Conservation (phyloP, 108 stramenopile species). For the Pseudonitzschia pungens region DNA sequence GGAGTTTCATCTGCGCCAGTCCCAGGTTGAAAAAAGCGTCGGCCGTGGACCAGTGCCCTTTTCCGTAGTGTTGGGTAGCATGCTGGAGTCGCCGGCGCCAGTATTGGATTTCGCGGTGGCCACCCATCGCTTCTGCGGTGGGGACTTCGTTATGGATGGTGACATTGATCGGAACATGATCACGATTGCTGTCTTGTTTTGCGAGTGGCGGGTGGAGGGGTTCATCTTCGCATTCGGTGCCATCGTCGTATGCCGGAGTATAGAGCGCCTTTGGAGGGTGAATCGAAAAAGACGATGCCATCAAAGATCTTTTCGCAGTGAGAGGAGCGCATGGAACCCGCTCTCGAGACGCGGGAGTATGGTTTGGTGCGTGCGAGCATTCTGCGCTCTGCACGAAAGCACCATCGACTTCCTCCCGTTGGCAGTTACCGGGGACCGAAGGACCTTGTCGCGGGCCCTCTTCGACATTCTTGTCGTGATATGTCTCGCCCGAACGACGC, state of each 20-base stretch:
- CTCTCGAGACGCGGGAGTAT: too few species aligned
- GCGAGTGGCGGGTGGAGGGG: neutral
- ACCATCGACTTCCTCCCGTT: too few species aligned
- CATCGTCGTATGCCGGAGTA: constrained; percentile 3
- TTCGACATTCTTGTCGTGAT: too few species aligned
- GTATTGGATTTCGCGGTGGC: constrained; percentile 20
- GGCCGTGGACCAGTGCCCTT: constrained; percentile 6
- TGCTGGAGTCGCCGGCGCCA: constrained; percentile 9
- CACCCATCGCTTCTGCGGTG: neutral
- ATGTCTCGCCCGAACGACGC: too few species aligned
- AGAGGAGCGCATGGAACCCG: too few species aligned
- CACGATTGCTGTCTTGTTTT: neutral
- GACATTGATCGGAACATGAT: neutral
- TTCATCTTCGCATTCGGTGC: neutral
- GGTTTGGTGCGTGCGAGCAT: too few species aligned
- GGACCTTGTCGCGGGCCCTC: too few species aligned
- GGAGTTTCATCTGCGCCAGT: constrained; percentile 20
- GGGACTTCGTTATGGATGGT: neutral
- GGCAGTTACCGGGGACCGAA: too few species aligned
- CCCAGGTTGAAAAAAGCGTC: constrained; percentile 23
- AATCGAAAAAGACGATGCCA: too few species aligned
- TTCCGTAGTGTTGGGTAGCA: constrained; percentile 1
- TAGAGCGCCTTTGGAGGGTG: neutral
- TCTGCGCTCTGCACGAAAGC: too few species aligned
- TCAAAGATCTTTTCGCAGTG: too few species aligned